A percentile compares a stretch with the other conserved stretches of the same genome.
These are phyloP conservation scores for Hypoxylon rubiginosum DNA, from an alignment of 2,329 filamentous ascomycete species.

Conservation along the genomic window DNA sequence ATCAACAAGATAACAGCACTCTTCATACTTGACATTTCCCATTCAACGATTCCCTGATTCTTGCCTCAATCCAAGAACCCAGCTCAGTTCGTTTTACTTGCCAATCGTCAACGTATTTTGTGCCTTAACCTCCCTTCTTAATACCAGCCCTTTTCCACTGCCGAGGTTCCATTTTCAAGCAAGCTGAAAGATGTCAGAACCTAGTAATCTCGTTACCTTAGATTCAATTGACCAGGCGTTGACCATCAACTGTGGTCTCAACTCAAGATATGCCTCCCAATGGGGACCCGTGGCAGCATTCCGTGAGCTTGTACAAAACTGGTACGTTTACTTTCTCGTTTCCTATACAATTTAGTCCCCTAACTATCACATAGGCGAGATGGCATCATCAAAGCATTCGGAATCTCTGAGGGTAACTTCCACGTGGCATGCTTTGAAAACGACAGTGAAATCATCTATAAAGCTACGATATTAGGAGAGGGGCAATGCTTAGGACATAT, in stretches of 20 bases:
- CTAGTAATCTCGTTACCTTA: background rate
- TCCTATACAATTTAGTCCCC: background rate
- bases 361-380: slow-evolving; percentile 46
- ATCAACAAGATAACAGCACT: background rate
- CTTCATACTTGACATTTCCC: background rate
- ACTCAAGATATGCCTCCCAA: slow-evolving; percentile 27
- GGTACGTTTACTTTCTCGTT: slow-evolving; percentile 40
- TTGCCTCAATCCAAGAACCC: too few relatives aligned
- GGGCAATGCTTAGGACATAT: slow-evolving; percentile 51
- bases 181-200: background rate
- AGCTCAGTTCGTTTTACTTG: too few relatives aligned
- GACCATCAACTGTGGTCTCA: slow-evolving; percentile 17
- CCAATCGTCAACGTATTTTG: too few relatives aligned
- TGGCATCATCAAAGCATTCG: slow-evolving; percentile 47
- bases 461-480: slow-evolving; percentile 10
- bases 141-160: background rate
- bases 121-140: too few relatives aligned
- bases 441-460: slow-evolving; percentile 49
- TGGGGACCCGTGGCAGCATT: slow-evolving; percentile 49
- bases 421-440: slow-evolving; percentile 40
- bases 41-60: background rate
- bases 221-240: slow-evolving; percentile 20
- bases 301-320: slow-evolving; percentile 53
- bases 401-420: slow-evolving; percentile 44
- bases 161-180: background rate